These are phyloP conservation scores for Excoecaria agallocha DNA, from an alignment of 345 rosid genomes.

Conservation along the genomic window DNA sequence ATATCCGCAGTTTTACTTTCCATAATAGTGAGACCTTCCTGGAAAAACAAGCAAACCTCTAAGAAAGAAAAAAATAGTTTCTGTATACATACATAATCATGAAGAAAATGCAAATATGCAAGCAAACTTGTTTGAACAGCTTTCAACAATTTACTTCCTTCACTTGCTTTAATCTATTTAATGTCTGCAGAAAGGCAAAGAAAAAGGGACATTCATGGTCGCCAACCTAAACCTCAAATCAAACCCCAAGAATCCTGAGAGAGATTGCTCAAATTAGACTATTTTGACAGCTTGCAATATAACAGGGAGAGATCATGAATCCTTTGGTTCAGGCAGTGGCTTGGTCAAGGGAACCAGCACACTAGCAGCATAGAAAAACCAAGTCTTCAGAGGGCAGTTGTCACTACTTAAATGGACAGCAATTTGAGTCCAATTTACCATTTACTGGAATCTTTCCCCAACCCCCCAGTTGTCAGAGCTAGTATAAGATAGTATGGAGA, in stretches of 20 bases:
- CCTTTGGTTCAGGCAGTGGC: not conserved
- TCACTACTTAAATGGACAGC: too few relatives aligned
- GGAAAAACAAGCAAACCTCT: slow-evolving; percentile 13
- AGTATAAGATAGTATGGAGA: too few relatives aligned
- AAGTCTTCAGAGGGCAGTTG: too few relatives aligned
- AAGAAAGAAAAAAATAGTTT: not conserved
- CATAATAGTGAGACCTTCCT: slow-evolving; percentile 88
- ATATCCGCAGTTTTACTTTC: slow-evolving; percentile 75
- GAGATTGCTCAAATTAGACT: not conserved
- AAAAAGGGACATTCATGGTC: not conserved
- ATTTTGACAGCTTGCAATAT: not conserved
- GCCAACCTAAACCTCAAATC: not conserved
- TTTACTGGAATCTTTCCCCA: not conserved
- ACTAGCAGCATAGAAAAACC: too few relatives aligned
- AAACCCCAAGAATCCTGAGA: not conserved
- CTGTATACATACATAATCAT: not conserved
- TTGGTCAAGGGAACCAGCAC: too few relatives aligned
- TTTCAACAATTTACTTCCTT: not conserved
- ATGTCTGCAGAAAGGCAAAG: not conserved
- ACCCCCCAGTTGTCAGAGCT: not conserved
- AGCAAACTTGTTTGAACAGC: not conserved
- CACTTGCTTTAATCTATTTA: not conserved
- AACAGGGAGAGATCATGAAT: not conserved
- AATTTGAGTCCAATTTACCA: too few relatives aligned
- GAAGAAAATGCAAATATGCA: not conserved